Conservation (phyloP, 2,329 filamentous ascomycete genomes). For the Rutstroemia sp. region DNA sequence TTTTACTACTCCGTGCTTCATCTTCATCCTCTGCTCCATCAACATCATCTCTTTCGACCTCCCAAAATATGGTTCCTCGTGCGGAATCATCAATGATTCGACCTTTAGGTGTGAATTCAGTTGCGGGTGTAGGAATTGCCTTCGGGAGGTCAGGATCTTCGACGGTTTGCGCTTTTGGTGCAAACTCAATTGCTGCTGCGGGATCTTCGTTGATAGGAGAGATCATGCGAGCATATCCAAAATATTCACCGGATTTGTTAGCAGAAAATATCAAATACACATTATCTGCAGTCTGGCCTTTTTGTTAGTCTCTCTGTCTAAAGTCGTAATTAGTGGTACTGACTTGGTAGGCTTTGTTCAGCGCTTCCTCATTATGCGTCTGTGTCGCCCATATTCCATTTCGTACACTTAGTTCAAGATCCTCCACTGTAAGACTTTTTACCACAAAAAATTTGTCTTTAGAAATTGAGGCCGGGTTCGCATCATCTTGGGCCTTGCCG, state of each 20-base stretch:
- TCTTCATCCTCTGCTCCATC: slow-evolving; percentile 38
- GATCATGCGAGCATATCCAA: slow-evolving; percentile 86
- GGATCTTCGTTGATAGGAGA: slow-evolving; percentile 77
- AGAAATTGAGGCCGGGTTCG: not conserved
- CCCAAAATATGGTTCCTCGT: slow-evolving; percentile 96
- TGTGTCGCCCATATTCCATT: slow-evolving; percentile 94
- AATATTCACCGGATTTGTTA: slow-evolving; percentile 96
- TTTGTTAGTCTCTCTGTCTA: slow-evolving; percentile 1
- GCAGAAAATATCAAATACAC: slow-evolving; percentile 93
- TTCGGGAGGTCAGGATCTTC: slow-evolving; percentile 63
- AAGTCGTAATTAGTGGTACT: slow-evolving; percentile 22
- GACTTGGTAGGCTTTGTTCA: slow-evolving; percentile 81
- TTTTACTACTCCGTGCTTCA: slow-evolving; percentile 31
- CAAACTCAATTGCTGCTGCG: slow-evolving; percentile 60
- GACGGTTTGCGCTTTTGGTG: slow-evolving; percentile 52
- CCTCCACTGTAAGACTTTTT: slow-evolving; percentile 86
- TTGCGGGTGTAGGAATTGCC: slow-evolving; percentile 72
- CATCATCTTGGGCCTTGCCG: slow-evolving; percentile 9
- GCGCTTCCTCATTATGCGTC: slow-evolving; percentile 76
- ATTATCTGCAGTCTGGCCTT: slow-evolving; percentile 60
- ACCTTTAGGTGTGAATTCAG: slow-evolving; percentile 69
- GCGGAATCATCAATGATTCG: slow-evolving; percentile 88
- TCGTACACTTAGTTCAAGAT: slow-evolving; percentile 78
- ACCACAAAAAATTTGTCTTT: slow-evolving; percentile 83
- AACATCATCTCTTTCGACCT: slow-evolving; percentile 59